Evolutionary conservation across 2,329 filamentous ascomycete genomes (phyloP).

Genomic region (Aspergillus aculeatus): DNA sequence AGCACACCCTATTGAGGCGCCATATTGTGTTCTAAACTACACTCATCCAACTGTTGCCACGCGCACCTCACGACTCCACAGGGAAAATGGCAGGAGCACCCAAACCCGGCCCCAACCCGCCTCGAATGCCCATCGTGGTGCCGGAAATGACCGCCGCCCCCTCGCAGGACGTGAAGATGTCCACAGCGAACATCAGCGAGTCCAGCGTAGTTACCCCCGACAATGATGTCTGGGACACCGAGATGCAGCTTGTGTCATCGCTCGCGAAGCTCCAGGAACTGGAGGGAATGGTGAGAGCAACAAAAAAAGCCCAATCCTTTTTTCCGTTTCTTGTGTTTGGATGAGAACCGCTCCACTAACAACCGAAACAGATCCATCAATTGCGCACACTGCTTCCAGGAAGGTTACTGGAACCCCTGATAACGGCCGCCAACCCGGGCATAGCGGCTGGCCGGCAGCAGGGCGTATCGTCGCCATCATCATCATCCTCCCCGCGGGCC

Average conservation of each 20-base stretch:
- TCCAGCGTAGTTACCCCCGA: background rate
- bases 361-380: constrained; percentile 39
- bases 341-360: background rate
- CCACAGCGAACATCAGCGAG: background rate
- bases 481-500: constrained; percentile 31
- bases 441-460: constrained; percentile 12
- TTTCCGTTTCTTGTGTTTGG: background rate
- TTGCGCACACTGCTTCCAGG: constrained; percentile 44
- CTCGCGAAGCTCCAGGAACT: constrained; percentile 42
- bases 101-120: background rate
- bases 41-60: too few relatives aligned
- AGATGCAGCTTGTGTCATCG: constrained; percentile 41
- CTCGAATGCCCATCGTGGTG: background rate
- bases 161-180: background rate
- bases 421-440: constrained; percentile 38
- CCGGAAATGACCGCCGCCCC: background rate
- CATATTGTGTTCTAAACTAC: too few relatives aligned
- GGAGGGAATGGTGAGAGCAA: constrained; percentile 29
- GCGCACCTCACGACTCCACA: too few relatives aligned
- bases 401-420: constrained; percentile 40
- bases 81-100: background rate
- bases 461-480: constrained; percentile 16
- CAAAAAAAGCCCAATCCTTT: background rate
- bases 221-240: constrained; percentile 30
- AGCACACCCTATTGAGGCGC: background rate